Conservation (phyloP, 345 rosid species). For the Lenwebbia sp. region DNA sequence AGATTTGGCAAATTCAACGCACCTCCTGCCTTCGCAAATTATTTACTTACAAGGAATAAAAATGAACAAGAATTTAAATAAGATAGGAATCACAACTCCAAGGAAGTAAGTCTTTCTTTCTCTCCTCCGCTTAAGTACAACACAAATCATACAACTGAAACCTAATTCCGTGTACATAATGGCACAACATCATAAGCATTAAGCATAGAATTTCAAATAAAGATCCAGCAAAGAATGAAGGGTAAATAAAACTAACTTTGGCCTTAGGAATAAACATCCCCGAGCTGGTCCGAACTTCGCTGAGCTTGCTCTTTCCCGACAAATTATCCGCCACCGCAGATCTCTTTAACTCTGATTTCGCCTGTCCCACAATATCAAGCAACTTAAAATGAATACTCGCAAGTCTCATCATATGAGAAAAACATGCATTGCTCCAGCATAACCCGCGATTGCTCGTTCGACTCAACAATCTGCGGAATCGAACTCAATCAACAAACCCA, state of each 20-base stretch:
- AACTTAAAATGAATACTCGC: neutral
- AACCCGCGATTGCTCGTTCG: neutral
- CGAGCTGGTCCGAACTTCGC: constrained; percentile 90
- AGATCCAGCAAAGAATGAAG: neutral
- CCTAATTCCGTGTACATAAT: neutral
- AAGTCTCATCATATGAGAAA: neutral
- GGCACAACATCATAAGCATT: neutral
- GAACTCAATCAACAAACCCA: neutral
- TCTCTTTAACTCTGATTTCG: constrained; percentile 85
- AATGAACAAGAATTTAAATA: neutral
- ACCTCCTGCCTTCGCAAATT: neutral
- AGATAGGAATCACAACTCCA: neutral
- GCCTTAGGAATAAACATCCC: constrained; percentile 88
- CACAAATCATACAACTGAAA: neutral
- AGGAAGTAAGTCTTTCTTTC: neutral
- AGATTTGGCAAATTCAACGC: neutral
- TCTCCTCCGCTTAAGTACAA: neutral
- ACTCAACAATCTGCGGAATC: neutral
- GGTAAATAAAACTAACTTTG: constrained; percentile 34
- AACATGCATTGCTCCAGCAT: neutral
- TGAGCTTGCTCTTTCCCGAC: constrained; percentile 74
- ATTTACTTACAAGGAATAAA: neutral
- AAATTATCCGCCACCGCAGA: constrained; percentile 86
- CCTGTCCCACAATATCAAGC: constrained; percentile 16
- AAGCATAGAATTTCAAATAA: neutral